phyloP scores from a whole-genome alignment of 176 grass and related monocot species.

The Bolboschoenus planiculmis region DNA sequence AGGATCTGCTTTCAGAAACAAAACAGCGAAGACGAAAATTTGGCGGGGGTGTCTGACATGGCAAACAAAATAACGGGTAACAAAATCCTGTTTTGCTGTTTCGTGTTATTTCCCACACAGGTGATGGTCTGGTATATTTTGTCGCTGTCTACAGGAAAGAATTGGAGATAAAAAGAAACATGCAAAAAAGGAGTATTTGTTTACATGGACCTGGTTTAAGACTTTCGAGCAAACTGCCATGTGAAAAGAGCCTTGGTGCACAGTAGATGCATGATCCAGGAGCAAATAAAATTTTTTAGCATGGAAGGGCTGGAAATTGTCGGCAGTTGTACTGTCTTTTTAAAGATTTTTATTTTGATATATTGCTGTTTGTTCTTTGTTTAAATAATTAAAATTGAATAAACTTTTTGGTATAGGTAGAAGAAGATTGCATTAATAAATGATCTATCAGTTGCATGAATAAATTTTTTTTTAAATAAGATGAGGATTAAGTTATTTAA shows the following conservation, averaged over 20 bases:
- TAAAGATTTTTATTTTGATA: background rate
- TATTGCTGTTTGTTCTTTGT: background rate
- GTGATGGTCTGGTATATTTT: background rate
- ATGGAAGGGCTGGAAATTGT: constrained; percentile 1
- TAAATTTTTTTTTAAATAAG: background rate
- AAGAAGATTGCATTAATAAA: background rate
- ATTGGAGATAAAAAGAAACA: background rate
- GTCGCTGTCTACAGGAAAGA: background rate
- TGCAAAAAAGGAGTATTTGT: background rate
- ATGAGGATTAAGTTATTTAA: no score
- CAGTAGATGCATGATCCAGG: background rate
- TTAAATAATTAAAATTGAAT: background rate
- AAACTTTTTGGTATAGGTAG: background rate
- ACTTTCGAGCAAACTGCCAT: background rate
- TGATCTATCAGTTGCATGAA: background rate
- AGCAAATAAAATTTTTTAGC: background rate
- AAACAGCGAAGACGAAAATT: background rate
- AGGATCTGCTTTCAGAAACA: constrained; percentile 7
- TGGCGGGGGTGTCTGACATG: background rate
- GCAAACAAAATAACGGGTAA: background rate
- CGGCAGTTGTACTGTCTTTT: background rate
- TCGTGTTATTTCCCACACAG: background rate
- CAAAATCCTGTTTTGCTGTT: background rate
- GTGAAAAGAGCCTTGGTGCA: background rate
- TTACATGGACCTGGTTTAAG: background rate